Conservation (phyloP, 345 rosid genomes). For the Hibiscus syriacus region DNA sequence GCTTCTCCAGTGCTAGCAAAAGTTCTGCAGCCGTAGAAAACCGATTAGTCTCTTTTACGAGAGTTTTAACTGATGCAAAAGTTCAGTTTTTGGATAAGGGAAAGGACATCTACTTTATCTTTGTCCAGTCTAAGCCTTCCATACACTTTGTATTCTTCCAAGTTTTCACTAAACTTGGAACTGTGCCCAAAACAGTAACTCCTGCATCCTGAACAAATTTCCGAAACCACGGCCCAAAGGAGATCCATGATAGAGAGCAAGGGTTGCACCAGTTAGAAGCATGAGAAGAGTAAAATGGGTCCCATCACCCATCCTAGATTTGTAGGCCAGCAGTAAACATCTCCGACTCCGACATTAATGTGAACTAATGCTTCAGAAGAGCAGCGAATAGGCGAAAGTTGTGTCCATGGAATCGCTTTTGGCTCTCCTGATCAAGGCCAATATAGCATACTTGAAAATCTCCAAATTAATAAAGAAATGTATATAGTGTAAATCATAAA, state of each 20-base stretch:
- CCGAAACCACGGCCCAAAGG: slow-evolving; percentile 78
- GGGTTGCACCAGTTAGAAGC: slow-evolving; percentile 74
- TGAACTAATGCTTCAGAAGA: slow-evolving; percentile 66
- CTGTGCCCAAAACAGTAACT: slow-evolving; percentile 78
- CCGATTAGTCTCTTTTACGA: background rate
- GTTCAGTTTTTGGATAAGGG: background rate
- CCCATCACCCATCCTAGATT: slow-evolving; percentile 98
- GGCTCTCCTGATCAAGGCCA: slow-evolving; percentile 60
- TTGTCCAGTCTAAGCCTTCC: slow-evolving; percentile 77
- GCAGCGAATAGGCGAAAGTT: slow-evolving; percentile 64
- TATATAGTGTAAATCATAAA: too few species aligned
- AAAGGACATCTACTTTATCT: slow-evolving; percentile 37
- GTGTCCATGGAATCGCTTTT: slow-evolving; percentile 96
- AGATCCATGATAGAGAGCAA: slow-evolving; percentile 85
- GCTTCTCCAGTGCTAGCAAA: slow-evolving; percentile 75
- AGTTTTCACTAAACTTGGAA: slow-evolving; percentile 80
- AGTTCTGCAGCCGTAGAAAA: slow-evolving; percentile 22
- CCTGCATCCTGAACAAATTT: slow-evolving; percentile 94
- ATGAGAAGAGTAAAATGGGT: slow-evolving; percentile 52
- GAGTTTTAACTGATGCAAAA: background rate
- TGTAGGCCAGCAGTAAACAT: slow-evolving; percentile 82
- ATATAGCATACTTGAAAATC: background rate
- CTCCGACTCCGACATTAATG: slow-evolving; percentile 44
- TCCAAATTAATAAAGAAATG: background rate
- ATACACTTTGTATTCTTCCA: slow-evolving; percentile 67